Evolutionary conservation across 306 rosid species (phyloP).

Genomic region (Vigna radiata): DNA sequence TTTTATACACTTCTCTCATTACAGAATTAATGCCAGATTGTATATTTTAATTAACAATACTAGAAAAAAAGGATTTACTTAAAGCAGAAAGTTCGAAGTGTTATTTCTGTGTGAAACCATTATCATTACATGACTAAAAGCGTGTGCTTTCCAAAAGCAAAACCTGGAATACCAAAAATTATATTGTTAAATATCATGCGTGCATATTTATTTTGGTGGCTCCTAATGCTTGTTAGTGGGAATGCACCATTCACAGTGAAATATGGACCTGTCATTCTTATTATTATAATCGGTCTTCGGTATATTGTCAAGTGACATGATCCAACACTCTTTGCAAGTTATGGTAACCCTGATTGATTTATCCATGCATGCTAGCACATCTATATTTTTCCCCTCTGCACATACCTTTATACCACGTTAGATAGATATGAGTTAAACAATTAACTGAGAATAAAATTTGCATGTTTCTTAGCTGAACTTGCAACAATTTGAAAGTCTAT

Average conservation of each 20-base stretch:
- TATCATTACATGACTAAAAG: background rate
- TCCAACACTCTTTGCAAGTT: background rate
- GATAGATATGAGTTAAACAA: background rate
- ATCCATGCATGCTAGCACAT: constrained; percentile 18
- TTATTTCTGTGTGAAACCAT: background rate
- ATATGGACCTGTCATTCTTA: background rate
- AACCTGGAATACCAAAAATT: background rate
- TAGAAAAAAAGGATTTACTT: background rate
- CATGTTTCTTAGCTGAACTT: background rate
- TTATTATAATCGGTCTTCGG: background rate
- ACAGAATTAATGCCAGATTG: background rate
- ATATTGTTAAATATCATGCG: background rate
- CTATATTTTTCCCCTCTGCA: no score
- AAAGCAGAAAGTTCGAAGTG: background rate
- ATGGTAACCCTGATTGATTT: constrained; percentile 1
- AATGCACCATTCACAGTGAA: constrained; percentile 3
- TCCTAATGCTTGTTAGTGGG: background rate
- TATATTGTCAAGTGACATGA: constrained; percentile 1
- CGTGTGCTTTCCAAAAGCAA: background rate
- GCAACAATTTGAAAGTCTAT: background rate
- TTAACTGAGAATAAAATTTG: background rate
- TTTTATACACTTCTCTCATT: background rate
- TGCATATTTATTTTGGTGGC: constrained; percentile 4
- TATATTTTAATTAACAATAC: background rate
- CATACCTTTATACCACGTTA: background rate